Evolutionary conservation across 2,329 filamentous ascomycete species (phyloP).

Genomic region (Pseudopithomyces maydicus): DNA sequence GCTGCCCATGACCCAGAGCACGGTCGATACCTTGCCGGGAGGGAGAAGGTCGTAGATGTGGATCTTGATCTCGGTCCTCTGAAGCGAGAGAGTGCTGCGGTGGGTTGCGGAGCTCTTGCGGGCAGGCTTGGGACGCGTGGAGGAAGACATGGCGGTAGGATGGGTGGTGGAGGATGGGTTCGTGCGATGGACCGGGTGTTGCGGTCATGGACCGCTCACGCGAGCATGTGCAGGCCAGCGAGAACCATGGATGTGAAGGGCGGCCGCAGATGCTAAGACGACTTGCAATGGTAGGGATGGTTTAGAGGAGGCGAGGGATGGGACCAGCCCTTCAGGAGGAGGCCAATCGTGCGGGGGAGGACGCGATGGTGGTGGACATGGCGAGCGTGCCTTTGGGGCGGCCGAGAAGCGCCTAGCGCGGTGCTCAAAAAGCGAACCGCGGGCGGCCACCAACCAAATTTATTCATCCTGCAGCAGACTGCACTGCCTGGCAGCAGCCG

Average conservation of each 20-base stretch:
- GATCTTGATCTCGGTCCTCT: conserved; percentile 75
- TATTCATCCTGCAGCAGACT: not conserved
- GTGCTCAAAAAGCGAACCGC: not conserved
- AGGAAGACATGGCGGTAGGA: conserved; percentile 33
- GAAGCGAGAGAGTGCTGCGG: conserved; percentile 69
- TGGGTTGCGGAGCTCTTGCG: conserved; percentile 58
- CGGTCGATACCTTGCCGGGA: conserved; percentile 74
- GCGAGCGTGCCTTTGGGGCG: not conserved
- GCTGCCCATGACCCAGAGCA: conserved; percentile 78
- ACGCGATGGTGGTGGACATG: not conserved
- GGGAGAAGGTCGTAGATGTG: conserved; percentile 80
- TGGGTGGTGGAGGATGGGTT: not conserved
- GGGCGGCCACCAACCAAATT: conserved; percentile 1
- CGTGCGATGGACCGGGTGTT: not conserved
- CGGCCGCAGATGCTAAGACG: not conserved
- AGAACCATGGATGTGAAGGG: not conserved
- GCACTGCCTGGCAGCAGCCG: not conserved
- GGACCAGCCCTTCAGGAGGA: conserved; percentile 19
- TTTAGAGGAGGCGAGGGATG: conserved; percentile 4
- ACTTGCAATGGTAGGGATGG: not conserved
- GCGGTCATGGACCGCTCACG: not conserved
- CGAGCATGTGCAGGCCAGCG: not conserved
- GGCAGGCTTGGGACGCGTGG: conserved; percentile 34
- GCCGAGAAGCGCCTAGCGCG: not conserved
- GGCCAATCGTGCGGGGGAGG: conserved; percentile 2